Evolutionary conservation across 768 basidiomycete species (phyloP).

Genomic region (Russula virescens): DNA sequence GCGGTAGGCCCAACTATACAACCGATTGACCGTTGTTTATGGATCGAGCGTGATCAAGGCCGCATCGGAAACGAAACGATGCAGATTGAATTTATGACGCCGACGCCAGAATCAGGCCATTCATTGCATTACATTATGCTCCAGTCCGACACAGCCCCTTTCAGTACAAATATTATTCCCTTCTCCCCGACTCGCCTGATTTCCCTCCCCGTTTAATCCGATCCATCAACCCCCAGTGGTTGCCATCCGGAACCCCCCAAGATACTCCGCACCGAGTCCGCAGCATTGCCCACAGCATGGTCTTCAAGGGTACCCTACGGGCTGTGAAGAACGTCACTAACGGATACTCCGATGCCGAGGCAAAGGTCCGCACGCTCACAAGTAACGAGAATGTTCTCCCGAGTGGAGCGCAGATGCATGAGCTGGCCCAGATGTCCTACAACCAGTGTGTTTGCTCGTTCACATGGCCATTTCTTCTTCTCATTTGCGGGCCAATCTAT

Average conservation of each 20-base stretch:
- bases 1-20: too few relatives aligned
- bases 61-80: slow-evolving; percentile 1
- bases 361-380: slow-evolving; percentile 92
- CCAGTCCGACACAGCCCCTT: background rate
- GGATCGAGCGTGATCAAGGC: background rate
- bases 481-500: background rate
- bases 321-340: slow-evolving; percentile 91
- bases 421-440: slow-evolving; percentile 90
- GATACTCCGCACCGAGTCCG: background rate
- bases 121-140: background rate
- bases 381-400: slow-evolving; percentile 97
- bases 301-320: slow-evolving; percentile 61
- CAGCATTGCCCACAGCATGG: slow-evolving; percentile 9
- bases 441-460: slow-evolving; percentile 61
- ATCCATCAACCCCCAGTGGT: background rate
- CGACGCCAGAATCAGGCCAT: background rate
- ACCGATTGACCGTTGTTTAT: background rate
- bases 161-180: slow-evolving; percentile 1
- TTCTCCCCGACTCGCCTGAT: background rate
- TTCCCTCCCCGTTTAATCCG: background rate
- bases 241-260: background rate
- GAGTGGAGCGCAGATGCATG: slow-evolving; percentile 95
- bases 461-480: slow-evolving; percentile 26
- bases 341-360: slow-evolving; percentile 88
- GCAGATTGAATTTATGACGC: background rate